A percentile compares a stretch with the other conserved stretches of the same genome.
phyloP scores from a whole-genome alignment of 2,329 filamentous ascomycete species.

The Knufia petricola region DNA sequence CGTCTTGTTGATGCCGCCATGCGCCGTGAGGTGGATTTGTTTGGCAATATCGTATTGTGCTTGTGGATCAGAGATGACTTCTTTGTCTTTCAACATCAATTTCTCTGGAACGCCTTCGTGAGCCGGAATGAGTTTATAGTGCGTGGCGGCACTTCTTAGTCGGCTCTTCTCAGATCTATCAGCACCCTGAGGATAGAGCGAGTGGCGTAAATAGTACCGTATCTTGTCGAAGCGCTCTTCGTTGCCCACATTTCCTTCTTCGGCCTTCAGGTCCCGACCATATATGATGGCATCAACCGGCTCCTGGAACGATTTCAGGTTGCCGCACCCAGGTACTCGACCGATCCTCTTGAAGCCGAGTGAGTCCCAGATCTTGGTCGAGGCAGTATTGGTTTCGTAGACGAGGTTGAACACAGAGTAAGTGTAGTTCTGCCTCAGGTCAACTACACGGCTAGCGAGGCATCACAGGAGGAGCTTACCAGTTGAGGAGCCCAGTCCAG shows the following conservation, averaged over 20 bases:
- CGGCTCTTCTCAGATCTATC: slow-evolving; percentile 93
- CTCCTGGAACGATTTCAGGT: slow-evolving; percentile 58
- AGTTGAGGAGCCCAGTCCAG: slow-evolving; percentile 65
- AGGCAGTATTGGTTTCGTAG: slow-evolving; percentile 86
- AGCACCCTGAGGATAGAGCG: slow-evolving; percentile 84
- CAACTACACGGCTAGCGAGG: slow-evolving; percentile 15
- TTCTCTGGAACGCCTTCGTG: slow-evolving; percentile 51
- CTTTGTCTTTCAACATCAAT: slow-evolving; percentile 94
- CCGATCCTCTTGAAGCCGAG: slow-evolving; percentile 89
- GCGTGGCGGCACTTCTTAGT: slow-evolving; percentile 82
- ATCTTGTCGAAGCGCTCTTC: slow-evolving; percentile 99
- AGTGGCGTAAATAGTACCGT: slow-evolving; percentile 89
- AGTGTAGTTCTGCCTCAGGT: slow-evolving; percentile 56
- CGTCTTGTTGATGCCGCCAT: slow-evolving; percentile 96
- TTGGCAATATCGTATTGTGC: slow-evolving; percentile 85
- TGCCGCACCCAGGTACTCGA: slow-evolving; percentile 62
- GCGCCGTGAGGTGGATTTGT: slow-evolving; percentile 61
- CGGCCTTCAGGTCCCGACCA: slow-evolving; percentile 53
- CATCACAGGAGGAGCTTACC: slow-evolving; percentile 28
- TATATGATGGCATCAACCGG: slow-evolving; percentile 69
- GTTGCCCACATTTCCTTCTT: slow-evolving; percentile 73
- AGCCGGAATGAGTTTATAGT: slow-evolving; percentile 68
- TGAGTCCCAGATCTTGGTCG: slow-evolving; percentile 83
- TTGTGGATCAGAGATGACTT: slow-evolving; percentile 84
- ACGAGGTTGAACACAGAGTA: slow-evolving; percentile 93